Evolutionary conservation across 176 grass and related monocot genomes (phyloP).

Genomic region (Hsuehochloa calcarea): DNA sequence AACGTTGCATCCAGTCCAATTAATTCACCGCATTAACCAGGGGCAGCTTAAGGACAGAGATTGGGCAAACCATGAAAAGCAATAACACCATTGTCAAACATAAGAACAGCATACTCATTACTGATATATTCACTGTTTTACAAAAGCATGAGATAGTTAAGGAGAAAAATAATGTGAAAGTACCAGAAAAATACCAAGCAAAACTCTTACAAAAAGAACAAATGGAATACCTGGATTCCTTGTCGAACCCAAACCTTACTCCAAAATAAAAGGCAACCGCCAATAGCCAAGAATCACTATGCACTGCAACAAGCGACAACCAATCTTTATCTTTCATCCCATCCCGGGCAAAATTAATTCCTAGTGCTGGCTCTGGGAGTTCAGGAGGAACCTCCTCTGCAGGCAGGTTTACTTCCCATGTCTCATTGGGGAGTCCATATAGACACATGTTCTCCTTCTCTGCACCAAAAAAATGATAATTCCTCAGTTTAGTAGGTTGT

Average conservation of each 20-base stretch:
- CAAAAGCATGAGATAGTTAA: neutral
- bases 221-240: constrained; percentile 59
- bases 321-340: neutral
- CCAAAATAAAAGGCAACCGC: constrained; percentile 78
- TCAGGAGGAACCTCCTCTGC: too few species aligned
- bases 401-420: too few species aligned
- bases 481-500: neutral
- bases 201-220: constrained; percentile 2
- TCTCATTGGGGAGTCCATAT: constrained; percentile 17
- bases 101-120: neutral
- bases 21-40: neutral
- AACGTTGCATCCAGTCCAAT: neutral
- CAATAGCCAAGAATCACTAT: constrained; percentile 59
- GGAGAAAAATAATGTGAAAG: neutral
- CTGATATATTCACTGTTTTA: neutral
- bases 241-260: constrained; percentile 64
- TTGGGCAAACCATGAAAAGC: neutral
- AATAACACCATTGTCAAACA: neutral
- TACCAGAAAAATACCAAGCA: neutral
- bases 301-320: neutral
- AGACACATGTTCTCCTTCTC: constrained; percentile 76
- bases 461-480: neutral
- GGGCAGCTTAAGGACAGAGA: neutral
- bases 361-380: too few species aligned
- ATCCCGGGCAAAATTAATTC: neutral